Evolutionary conservation across 2,329 filamentous ascomycete species (phyloP), one percentile per base, ranked within the genome.

Genomic region (Alternaria ethzedia): DNA sequence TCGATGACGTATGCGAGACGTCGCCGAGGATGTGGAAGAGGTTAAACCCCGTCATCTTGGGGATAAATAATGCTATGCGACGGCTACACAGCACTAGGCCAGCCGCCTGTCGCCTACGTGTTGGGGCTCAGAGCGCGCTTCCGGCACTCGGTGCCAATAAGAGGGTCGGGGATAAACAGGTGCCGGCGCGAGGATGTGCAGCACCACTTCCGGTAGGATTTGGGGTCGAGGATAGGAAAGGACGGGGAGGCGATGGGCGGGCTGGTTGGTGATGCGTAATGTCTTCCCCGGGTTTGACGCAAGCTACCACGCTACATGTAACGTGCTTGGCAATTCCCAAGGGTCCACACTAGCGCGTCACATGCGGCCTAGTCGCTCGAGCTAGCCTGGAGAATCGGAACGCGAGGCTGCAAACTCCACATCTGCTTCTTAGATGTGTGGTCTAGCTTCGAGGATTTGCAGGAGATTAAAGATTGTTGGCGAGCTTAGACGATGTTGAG

Each of bases 1-100:
- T 97, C 61, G 94, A 96, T 52, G 89, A 85, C 49, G 93, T 88
- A 79, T 98, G 95, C 74, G 91, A 93, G 73, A 95, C 81, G 79
- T 98, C 95, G 78, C 88, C 95, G 73, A 93, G 80, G 75, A 96
- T 87, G 75, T 93, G 92, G 82, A 97, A 90, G 63, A 86, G 71
- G 70, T 83, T 82, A 69, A 82, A 80, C 56, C 66, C 66, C 25
- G 25, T 25, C 77, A 78, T 80, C 57, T 46, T 62, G 44, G 61
- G 57, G 54, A 52, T 52, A 17, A 51, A 43, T 17, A 17, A 52
- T 52, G 59, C 51, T 52, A 52, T 56, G 51, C 58, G 58, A 65
- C 59, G 65, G 70, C 70, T 70, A 73, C 69, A 70, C 72, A 70
- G 70, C 65, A 68, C 67, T 65, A 68, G 68, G 69, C 64, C 57